Evolutionary conservation across 164 flowering plant genomes (phyloP), one percentile per base, ranked within the genome.

Genomic region (Macadamia integrifolia): DNA sequence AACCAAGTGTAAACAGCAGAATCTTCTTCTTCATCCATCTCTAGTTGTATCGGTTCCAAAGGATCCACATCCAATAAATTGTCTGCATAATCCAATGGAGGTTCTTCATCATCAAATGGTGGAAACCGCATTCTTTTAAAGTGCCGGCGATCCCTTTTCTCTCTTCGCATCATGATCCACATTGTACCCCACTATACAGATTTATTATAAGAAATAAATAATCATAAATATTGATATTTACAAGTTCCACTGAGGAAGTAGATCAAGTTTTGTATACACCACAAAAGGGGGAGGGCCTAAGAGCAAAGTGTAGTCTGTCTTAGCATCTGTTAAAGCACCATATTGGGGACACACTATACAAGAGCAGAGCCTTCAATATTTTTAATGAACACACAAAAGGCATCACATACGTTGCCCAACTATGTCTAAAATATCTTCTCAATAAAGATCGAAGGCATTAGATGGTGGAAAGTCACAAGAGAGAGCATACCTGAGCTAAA

Each of bases 161-260:
- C 99, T 67, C 99, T 90, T 69, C 99, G 76, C 99, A 95, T 95
- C 99, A 92, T 95, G 67, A 95, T 95, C 99, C 99, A 95, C 99
- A 95, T 95, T n/a, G 98, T 82, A 64, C 99, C 99, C 99, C 99
- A 95, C 96, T 93, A 83, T 40, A 73, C 66, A 48, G 56, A 64
- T 31, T 56, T 11, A 79, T 40, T 6, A 50, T 53, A 13, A 23
- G 64, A 31, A 48, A 61, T 43, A 35, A 28, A 63, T 43, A 48
- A 29, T 23, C 13, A 11, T 13, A 35, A 23, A 23, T 23, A 23
- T 23, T 23, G 23, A 23, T 23, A 23, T 23, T 32, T 6, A 32
- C 31, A 56, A 52, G 49, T 10, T 23, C 58, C 40, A 6, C 50
- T 1, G 12, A 28, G 23, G 17, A 66, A 43, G 44, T 0, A 57